phyloP scores from a whole-genome alignment of 2,329 filamentous ascomycete genomes.

The Cladosporium sp. region DNA sequence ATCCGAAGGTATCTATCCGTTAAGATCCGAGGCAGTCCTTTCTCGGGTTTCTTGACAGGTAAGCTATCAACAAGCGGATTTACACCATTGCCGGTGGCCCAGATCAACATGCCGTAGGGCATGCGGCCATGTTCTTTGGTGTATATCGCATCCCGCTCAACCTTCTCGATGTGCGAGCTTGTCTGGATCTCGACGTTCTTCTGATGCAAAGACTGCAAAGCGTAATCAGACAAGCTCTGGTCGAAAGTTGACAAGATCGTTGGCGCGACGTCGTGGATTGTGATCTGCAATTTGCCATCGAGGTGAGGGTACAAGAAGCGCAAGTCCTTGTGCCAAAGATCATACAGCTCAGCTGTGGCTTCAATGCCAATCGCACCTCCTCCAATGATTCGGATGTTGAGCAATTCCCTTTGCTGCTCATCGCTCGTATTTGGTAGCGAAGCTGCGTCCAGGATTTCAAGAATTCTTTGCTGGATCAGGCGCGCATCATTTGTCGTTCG shows the following conservation, averaged over 20 bases:
- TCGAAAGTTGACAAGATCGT: conserved; percentile 40
- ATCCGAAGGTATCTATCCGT: conserved; percentile 33
- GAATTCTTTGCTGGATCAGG: conserved; percentile 31
- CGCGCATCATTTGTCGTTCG: conserved; percentile 34
- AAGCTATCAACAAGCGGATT: conserved; percentile 32
- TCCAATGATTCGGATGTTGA: conserved; percentile 38
- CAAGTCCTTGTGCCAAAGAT: conserved; percentile 38
- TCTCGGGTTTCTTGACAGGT: conserved; percentile 29
- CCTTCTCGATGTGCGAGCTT: conserved; percentile 33
- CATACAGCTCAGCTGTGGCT: conserved; percentile 40
- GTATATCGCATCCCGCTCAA: conserved; percentile 31
- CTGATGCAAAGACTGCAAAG: conserved; percentile 33
- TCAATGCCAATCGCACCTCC: conserved; percentile 42
- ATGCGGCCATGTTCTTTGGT: conserved; percentile 34
- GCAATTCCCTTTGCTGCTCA: conserved; percentile 29
- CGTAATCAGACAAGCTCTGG: conserved; percentile 38
- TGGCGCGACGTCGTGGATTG: conserved; percentile 43
- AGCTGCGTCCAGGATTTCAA: conserved; percentile 36
- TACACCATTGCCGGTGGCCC: conserved; percentile 37
- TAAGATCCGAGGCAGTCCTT: conserved; percentile 32
- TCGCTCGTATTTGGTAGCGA: conserved; percentile 28
- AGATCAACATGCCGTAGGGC: conserved; percentile 35
- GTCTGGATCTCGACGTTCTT: conserved; percentile 38
- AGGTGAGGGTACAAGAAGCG: conserved; percentile 38
- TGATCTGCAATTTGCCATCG: conserved; percentile 35